Base-by-base conservation (phyloP, 805 yeast genomes). In the Cyberlindnera euphorbiiphila region DNA sequence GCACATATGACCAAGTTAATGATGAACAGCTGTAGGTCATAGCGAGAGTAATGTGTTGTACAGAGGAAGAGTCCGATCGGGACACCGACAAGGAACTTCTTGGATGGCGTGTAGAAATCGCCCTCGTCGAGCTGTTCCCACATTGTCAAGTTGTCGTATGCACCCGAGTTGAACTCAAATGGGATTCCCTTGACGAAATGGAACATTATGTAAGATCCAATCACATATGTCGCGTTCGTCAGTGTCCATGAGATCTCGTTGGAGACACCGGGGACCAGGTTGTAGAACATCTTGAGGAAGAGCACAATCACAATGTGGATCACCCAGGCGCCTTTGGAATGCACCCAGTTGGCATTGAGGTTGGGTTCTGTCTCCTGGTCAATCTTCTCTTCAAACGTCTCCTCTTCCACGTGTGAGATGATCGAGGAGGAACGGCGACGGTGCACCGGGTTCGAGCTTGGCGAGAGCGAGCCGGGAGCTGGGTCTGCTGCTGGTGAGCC, bases 101-200 rank as follows among this genome's bases (percentile, higher is more conserved):
- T 89, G 25, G 96, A 81, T 10, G 98, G 98, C 0, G 98, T 93
- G 60, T 89, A 91, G 61, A 88, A 95, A 57, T 88, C 97, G 42
- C 98, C 98, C 54, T 89, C 80, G 60, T 85, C 94, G 25, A 69
- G 81, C 63, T 91, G 98, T 63, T 91, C 98, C 98, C 98, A 91
- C 97, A 91, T 87, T 16, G 96, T 93, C 49, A 91, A 71, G 55
- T 86, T 81, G 59, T 91, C 98, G 62, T 84, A 93, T 0, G 97
- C 98, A 29, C 98, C 98, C 27, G 85, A 81, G 57, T 89, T 93
- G 67, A 91, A 89, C 53, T 93, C 98, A 58, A 91, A 93, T 0
- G 98, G 98, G 2, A 95, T 88, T 25, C 98, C 98, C 55, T 91
- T 93, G 30, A 93, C 86, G 59, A 85, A 82, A 61, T 91, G 98